Percentiles rank a stretch among this genome's conserved stretches.
phyloP scores from a whole-genome alignment of 148 eudicot genomes.

The Persicaria tinctoria region DNA sequence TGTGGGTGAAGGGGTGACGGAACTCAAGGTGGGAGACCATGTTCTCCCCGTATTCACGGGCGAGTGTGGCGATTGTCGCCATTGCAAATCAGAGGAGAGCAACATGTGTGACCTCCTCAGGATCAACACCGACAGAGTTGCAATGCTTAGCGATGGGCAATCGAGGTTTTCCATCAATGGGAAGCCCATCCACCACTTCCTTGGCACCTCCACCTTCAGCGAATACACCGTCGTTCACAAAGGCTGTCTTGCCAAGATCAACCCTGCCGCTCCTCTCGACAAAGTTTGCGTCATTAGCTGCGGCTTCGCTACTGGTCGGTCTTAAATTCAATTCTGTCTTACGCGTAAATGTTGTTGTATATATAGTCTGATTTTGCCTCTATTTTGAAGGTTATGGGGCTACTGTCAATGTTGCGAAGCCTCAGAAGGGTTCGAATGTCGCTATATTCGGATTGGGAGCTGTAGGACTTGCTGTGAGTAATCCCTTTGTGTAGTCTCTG shows the following conservation, averaged over 20 bases:
- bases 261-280: slow-evolving; percentile 11
- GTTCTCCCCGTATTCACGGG: slow-evolving; percentile 11
- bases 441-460: slow-evolving; percentile 77
- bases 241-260: slow-evolving; percentile 14
- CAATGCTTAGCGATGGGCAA: slow-evolving; percentile 8
- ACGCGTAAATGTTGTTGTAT: neutral
- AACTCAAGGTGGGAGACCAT: slow-evolving; percentile 4
- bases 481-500: neutral
- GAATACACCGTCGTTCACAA: slow-evolving; percentile 6
- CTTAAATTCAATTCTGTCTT: neutral
- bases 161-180: slow-evolving; percentile 11
- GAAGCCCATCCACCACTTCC: slow-evolving; percentile 12
- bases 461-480: slow-evolving; percentile 74
- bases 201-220: slow-evolving; percentile 13
- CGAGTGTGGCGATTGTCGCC: slow-evolving; percentile 10
- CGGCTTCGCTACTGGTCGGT: slow-evolving; percentile 13
- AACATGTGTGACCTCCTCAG: slow-evolving; percentile 15
- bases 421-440: slow-evolving; percentile 59
- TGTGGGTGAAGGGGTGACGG: slow-evolving; percentile 46
- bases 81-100: slow-evolving; percentile 11
- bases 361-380: neutral
- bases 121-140: slow-evolving; percentile 14
- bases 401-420: slow-evolving; percentile 74
- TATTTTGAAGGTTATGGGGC: slow-evolving; percentile 52
- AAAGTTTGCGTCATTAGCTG: slow-evolving; percentile 11